Evolutionary conservation across 768 basidiomycete genomes (phyloP).

Genomic region (Tricholoma sp.): DNA sequence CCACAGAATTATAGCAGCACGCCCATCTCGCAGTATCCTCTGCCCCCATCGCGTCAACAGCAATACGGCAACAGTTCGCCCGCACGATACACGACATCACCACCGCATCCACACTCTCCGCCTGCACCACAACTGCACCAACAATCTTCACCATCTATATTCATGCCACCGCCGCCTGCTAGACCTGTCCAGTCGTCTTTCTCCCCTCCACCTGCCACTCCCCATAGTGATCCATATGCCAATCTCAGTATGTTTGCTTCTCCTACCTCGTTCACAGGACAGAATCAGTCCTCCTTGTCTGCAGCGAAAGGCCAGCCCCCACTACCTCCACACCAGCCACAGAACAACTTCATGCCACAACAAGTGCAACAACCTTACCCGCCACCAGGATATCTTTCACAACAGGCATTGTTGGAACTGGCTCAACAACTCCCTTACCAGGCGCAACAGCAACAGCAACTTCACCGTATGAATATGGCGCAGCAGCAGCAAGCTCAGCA

Average conservation of each 20-base stretch:
- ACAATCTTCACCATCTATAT: slow-evolving; percentile 19
- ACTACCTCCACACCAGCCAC: slow-evolving; percentile 3
- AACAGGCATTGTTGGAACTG: background rate
- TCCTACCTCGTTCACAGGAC: background rate
- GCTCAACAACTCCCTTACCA: slow-evolving; percentile 7
- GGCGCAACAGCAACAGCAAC: slow-evolving; percentile 7
- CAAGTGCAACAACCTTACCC: slow-evolving; percentile 4
- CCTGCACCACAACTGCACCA: slow-evolving; percentile 16
- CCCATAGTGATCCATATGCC: slow-evolving; percentile 30
- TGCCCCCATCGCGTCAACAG: slow-evolving; percentile 15
- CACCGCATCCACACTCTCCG: slow-evolving; percentile 9
- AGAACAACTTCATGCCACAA: slow-evolving; percentile 2
- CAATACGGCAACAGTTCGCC: slow-evolving; percentile 9
- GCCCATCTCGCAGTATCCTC: slow-evolving; percentile 10
- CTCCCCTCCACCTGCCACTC: slow-evolving; percentile 17
- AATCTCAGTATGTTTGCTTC: slow-evolving; percentile 29
- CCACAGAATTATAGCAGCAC: slow-evolving; percentile 13
- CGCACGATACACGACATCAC: slow-evolving; percentile 7
- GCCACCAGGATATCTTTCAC: background rate
- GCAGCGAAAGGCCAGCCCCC: slow-evolving; percentile 3
- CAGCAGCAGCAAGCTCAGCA: slow-evolving; percentile 10
- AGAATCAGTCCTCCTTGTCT: background rate
- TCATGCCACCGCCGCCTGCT: slow-evolving; percentile 30
- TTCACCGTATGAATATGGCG: background rate
- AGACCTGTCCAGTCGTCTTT: slow-evolving; percentile 19